A percentile compares a stretch with the other conserved stretches of the same genome.
These are phyloP conservation scores for Trichophyton schoenleinii DNA, from an alignment of 2,329 filamentous ascomycete genomes.

Conservation along the genomic window DNA sequence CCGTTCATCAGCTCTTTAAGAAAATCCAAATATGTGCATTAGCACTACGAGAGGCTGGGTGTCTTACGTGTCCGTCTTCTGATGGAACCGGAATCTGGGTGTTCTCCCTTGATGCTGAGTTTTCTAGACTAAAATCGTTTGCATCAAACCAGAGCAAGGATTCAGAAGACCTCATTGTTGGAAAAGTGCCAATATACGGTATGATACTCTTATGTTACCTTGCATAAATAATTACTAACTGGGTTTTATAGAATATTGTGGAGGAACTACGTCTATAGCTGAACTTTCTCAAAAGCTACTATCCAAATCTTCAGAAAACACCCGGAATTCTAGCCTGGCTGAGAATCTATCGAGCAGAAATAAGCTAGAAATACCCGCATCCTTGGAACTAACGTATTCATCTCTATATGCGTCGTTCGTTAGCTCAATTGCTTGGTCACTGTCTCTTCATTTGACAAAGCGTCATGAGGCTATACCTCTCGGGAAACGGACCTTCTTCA, in stretches of 20 bases:
- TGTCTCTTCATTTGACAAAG: constrained; percentile 27
- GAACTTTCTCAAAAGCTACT: constrained; percentile 7
- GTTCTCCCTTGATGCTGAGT: constrained; percentile 29
- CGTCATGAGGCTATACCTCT: constrained; percentile 28
- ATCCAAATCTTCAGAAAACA: constrained; percentile 5
- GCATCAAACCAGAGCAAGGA: constrained; percentile 9
- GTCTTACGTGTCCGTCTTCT: constrained; percentile 27
- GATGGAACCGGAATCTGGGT: constrained; percentile 30
- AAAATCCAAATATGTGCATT: constrained; percentile 29
- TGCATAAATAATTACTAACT: neutral
- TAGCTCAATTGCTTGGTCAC: constrained; percentile 26
- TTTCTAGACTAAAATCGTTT: constrained; percentile 24
- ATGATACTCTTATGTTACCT: neutral
- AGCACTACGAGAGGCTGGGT: constrained; percentile 24
- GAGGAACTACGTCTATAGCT: constrained; percentile 5
- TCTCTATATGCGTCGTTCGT: constrained; percentile 31
- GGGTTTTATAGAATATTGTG: constrained; percentile 1
- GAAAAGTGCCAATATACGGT: constrained; percentile 5
- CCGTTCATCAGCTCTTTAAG: constrained; percentile 1
- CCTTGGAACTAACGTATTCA: constrained; percentile 10
- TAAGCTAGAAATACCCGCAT: neutral
- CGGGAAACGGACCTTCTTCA: constrained; percentile 30
- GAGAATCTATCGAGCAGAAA: constrained; percentile 6
- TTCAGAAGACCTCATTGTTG: constrained; percentile 4
- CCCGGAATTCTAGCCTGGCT: neutral